These are phyloP conservation scores for Coemansia umbellata DNA, from an alignment of 192 early-diverging fungal genomes.

Conservation along the genomic window DNA sequence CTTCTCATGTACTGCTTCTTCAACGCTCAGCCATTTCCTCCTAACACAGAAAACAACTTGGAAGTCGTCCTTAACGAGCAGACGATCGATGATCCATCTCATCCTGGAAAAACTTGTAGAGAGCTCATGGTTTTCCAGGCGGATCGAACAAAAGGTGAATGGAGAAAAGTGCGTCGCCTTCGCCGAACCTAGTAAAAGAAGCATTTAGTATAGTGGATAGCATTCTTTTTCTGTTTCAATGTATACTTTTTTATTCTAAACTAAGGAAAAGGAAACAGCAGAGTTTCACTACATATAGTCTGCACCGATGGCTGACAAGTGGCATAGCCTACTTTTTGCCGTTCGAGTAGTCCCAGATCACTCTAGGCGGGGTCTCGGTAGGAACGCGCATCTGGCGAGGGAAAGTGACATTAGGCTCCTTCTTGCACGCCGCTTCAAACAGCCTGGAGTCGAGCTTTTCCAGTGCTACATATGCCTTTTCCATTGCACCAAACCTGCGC, in stretches of 20 bases:
- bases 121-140: conserved; percentile 30
- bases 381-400: conserved; percentile 70
- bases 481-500: conserved; percentile 61
- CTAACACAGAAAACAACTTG: conserved; percentile 5
- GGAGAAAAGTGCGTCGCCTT: conserved; percentile 28
- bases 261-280: background rate
- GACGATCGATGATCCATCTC: conserved; percentile 9
- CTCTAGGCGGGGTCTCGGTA: conserved; percentile 66
- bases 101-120: conserved; percentile 16
- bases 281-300: background rate
- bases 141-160: conserved; percentile 11
- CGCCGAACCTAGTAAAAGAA: background rate
- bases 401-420: conserved; percentile 58
- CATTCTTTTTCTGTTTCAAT: conserved; percentile 4
- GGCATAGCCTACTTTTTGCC: too few relatives aligned
- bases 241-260: background rate
- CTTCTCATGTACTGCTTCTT: conserved; percentile 47
- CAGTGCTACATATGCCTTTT: conserved; percentile 61
- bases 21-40: conserved; percentile 16
- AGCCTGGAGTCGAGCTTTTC: conserved; percentile 56
- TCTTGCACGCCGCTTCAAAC: conserved; percentile 61
- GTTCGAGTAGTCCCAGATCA: conserved; percentile 68
- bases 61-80: conserved; percentile 32
- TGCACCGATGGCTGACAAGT: too few relatives aligned
- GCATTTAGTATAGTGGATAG: background rate